Percentiles rank a stretch among this genome's conserved stretches.
Evolutionary conservation across 2,329 filamentous ascomycete genomes (phyloP).

Genomic region (Conoideocrella luteorostrata): DNA sequence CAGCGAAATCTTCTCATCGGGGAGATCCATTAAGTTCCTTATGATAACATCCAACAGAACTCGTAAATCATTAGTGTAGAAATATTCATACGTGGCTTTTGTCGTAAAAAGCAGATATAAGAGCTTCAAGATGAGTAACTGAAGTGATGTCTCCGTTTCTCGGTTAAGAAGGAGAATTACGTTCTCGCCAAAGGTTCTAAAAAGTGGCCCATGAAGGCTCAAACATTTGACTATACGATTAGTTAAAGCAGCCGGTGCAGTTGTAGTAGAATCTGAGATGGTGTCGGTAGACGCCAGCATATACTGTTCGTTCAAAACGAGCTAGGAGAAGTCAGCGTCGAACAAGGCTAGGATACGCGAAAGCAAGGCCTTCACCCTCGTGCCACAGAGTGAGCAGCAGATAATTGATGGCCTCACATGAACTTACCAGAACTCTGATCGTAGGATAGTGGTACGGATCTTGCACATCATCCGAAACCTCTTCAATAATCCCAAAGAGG

Average conservation of each 20-base stretch:
- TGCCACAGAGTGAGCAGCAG: too few relatives aligned
- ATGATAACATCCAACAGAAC: slow-evolving; percentile 95
- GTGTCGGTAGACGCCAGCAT: slow-evolving; percentile 68
- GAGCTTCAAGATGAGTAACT: slow-evolving; percentile 92
- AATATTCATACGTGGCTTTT: slow-evolving; percentile 88
- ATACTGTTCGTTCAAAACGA: slow-evolving; percentile 97
- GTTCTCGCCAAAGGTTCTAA: slow-evolving; percentile 95
- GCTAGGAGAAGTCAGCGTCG: slow-evolving; percentile 39
- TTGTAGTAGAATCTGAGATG: slow-evolving; percentile 26
- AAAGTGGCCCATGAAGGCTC: slow-evolving; percentile 70
- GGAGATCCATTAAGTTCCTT: slow-evolving; percentile 91
- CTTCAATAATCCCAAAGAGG: slow-evolving; percentile 82
- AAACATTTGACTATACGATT: slow-evolving; percentile 92
- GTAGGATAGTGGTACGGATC: slow-evolving; percentile 96
- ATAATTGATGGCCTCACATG: neutral
- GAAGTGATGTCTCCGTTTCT: slow-evolving; percentile 88
- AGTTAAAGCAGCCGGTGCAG: slow-evolving; percentile 61
- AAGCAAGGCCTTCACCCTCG: too few relatives aligned
- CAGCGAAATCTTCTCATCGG: slow-evolving; percentile 69
- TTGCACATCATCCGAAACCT: slow-evolving; percentile 75
- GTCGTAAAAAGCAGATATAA: slow-evolving; percentile 95
- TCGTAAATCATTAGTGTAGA: slow-evolving; percentile 94
- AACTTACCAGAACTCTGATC: slow-evolving; percentile 78
- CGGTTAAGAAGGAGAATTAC: slow-evolving; percentile 92
- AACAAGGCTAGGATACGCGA: too few relatives aligned